Percentiles rank a stretch among this genome's conserved stretches.
Evolutionary conservation across 139 green algal genomes (phyloP).

Genomic region (Microglena sp.): DNA sequence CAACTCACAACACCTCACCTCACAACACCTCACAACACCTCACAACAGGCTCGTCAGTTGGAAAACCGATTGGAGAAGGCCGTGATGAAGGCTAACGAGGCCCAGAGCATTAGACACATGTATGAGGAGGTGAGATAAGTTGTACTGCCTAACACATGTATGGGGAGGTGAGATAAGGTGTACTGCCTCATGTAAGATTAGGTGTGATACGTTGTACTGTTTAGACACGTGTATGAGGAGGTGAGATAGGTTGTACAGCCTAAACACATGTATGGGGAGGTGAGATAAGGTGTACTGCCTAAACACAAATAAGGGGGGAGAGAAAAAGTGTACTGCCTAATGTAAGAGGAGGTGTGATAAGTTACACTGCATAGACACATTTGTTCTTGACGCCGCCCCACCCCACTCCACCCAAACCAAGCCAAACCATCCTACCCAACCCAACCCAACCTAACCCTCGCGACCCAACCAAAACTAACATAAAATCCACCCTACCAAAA

Average conservation of each 20-base stretch:
- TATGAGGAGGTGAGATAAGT: conserved; percentile 45
- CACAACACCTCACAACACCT: too few relatives aligned
- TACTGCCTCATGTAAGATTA: background rate
- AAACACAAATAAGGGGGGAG: too few relatives aligned
- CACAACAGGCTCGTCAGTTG: conserved; percentile 38
- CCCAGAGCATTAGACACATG: conserved; percentile 41
- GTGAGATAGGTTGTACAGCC: conserved; percentile 28
- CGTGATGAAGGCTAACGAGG: conserved; percentile 53
- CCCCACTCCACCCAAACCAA: too few relatives aligned
- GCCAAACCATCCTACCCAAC: too few relatives aligned
- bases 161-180: conserved; percentile 11
- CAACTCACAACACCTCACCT: too few relatives aligned
- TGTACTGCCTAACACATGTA: too few relatives aligned
- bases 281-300: conserved; percentile 7
- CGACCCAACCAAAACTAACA: too few relatives aligned
- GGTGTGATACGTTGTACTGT: background rate
- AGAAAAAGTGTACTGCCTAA: too few relatives aligned
- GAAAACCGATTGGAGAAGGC: conserved; percentile 62
- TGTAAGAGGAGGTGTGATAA: background rate
- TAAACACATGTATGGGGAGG: too few relatives aligned
- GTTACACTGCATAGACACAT: conserved; percentile 23
- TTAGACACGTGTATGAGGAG: conserved; percentile 50
- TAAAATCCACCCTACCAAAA: too few relatives aligned
- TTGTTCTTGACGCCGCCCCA: too few relatives aligned
- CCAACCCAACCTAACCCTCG: too few relatives aligned